phyloP scores from a whole-genome alignment of 805 yeast genomes.

The Schwanniomyces polymorphus region DNA sequence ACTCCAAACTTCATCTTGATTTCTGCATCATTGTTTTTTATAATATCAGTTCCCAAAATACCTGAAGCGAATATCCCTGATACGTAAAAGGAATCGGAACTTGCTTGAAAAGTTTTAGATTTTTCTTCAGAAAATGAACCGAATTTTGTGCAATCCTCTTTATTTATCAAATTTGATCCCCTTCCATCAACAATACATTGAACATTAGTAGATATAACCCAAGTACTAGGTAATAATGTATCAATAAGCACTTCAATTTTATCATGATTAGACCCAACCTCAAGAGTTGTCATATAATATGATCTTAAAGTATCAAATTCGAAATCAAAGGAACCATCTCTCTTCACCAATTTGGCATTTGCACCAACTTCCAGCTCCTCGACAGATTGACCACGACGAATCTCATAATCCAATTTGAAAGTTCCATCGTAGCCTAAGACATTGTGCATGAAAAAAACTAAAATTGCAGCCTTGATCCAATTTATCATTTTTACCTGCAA shows the following conservation, averaged over 20 bases:
- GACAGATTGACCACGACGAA: conserved; percentile 16
- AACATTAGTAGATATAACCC: conserved; percentile 20
- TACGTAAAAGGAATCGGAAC: neutral
- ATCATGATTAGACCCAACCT: conserved; percentile 18
- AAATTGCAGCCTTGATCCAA: no score
- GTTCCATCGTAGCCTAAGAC: neutral
- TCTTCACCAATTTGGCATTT: conserved; percentile 1
- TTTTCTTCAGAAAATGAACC: no score
- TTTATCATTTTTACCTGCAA: conserved; percentile 13
- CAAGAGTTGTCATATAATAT: conserved; percentile 14
- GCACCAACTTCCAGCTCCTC: conserved; percentile 6
- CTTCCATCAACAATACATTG: no score
- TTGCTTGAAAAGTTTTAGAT: neutral
- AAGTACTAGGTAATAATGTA: conserved; percentile 32
- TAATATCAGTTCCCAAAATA: conserved; percentile 61
- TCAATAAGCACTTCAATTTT: conserved; percentile 26
- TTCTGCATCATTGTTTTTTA: conserved; percentile 49
- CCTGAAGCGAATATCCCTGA: no score
- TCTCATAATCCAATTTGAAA: conserved; percentile 16
- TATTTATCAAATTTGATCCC: no score
- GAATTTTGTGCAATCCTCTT: neutral
- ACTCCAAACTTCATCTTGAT: conserved; percentile 69
- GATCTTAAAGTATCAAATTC: conserved; percentile 7
- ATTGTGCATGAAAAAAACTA: no score
- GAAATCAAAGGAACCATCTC: conserved; percentile 7